Evolutionary conservation across 805 yeast genomes (phyloP), one percentile per base, ranked within the genome.

Genomic region (Wickerhamiella occidentalis): DNA sequence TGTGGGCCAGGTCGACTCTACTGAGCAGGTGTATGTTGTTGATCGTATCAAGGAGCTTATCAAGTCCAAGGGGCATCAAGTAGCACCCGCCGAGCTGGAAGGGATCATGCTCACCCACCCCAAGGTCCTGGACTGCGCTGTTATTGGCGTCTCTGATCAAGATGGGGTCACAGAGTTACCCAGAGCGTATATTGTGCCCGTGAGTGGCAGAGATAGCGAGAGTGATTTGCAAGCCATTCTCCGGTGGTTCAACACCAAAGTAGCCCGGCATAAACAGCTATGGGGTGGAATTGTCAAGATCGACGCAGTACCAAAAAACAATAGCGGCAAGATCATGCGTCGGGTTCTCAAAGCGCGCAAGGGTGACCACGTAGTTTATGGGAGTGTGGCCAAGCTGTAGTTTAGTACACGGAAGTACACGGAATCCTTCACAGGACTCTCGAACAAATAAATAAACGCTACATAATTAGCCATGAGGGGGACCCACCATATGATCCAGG

Each of bases 281-380:
- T 64, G 65, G 64, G 68, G 68, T 1, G 68, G 68, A 18, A 75
- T 85, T 53, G 75, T 80, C 53, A 71, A 82, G 51, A 82, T 86
- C 45, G 83, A 78, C 51, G 88, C 81, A 60, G 76, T 87, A 63
- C 96, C 96, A 67, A 87, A 87, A 74, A 84, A 92, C 18, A 79
- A 95, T 70, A 82, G 94, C 6, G 96, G 96, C 57, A 87, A 87
- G 74, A 85, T 87, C 59, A 82, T 87, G 80, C 78, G 96, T 75
- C 79, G 96, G 73, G 76, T 84, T 52, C 72, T 86, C 66, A 77
- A 94, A 69, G 84, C 84, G 12, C 54, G 62, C 8, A 48, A 55
- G 21, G 55, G 48, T 11, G 36, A 42, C 17, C n/a, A 15, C 13
- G 45, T 42, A 7, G 33, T 25, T 11, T 40, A 30, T 12, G 36